Conservation (phyloP, 306 rosid species). For the Vigna mungo region DNA sequence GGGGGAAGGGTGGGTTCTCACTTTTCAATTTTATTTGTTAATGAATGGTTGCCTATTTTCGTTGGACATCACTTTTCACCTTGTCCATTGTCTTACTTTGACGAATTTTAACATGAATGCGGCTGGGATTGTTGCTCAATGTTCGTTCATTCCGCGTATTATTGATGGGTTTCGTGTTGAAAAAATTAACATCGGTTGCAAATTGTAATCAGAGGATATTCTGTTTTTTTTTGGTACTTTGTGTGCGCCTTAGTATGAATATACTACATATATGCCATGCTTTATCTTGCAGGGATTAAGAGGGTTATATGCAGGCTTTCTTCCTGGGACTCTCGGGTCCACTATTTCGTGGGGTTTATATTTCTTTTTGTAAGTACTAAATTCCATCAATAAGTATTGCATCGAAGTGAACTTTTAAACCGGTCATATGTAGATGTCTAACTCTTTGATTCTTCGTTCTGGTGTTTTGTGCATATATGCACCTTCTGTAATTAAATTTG, state of each 20-base stretch:
- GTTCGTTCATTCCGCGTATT: neutral
- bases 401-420: constrained; percentile 2
- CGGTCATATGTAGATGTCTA: constrained; percentile 24
- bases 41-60: constrained; percentile 10
- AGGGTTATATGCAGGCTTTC: constrained; percentile 93
- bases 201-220: constrained; percentile 16
- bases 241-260: constrained; percentile 16
- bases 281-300: constrained; percentile 72
- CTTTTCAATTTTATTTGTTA: neutral
- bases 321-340: constrained; percentile 90
- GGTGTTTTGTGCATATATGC: constrained; percentile 15
- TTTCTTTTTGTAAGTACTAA: constrained; percentile 85
- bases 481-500: constrained; percentile 24
- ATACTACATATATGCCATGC: constrained; percentile 29
- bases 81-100: constrained; percentile 28
- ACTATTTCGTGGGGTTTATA: constrained; percentile 90
- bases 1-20: neutral
- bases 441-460: constrained; percentile 24
- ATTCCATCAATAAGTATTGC: constrained; percentile 23
- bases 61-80: constrained; percentile 4
- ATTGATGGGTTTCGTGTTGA: constrained; percentile 7
- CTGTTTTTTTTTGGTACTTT: neutral
- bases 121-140: constrained; percentile 22
- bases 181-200: neutral
- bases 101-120: constrained; percentile 7